Base-by-base conservation (phyloP, 306 rosid species). In the Malus domestica region DNA sequence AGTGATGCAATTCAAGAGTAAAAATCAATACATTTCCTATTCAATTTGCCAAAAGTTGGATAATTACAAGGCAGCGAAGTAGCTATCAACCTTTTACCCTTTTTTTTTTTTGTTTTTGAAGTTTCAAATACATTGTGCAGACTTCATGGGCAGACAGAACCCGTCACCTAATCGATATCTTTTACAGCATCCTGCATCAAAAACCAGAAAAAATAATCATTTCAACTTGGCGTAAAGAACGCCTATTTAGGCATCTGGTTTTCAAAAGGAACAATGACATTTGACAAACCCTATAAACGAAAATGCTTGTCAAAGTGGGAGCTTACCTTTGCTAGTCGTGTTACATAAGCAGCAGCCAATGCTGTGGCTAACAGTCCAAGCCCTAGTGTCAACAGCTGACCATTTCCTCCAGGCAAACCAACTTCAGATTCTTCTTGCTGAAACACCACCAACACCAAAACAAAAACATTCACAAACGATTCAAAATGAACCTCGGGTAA, bases 371-470 rank as follows among this genome's bases (percentile, higher is more conserved):
- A 75, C 58, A 95, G 89, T 74, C 98, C 98, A 20, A 92, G 76
- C 70, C 96, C 98, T 73, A 95, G 85, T 0, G 99, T 95, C 77
- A 87, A 69, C 11, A 92, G 81, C 84, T 89, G 97, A 84, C 85
- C 85, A 35, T 90, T 90, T 85, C 97, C 99, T 70, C 97, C 97
- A 1, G 80, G 65, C 61, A 81, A 60, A 73, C 86, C 83, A 79
- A 83, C 74, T 25, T 87, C 93, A 69, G 99, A 82, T 81, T 95
- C 99, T 45, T 95, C 99, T 89, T 89, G 97, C 98, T 95, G 90
- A 80, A 87, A 88, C 70, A 76, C 33, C 78, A 74, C 35, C 73
- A 49, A 18, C 20, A 49, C 6, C 62, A 76, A 71, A 32, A 64
- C 2, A 0, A 40, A 13, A 4, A 72, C 8, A 15, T 33, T 15